phyloP scores from a whole-genome alignment of 2,329 filamentous ascomycete genomes.

The Aspergillus sp. region DNA sequence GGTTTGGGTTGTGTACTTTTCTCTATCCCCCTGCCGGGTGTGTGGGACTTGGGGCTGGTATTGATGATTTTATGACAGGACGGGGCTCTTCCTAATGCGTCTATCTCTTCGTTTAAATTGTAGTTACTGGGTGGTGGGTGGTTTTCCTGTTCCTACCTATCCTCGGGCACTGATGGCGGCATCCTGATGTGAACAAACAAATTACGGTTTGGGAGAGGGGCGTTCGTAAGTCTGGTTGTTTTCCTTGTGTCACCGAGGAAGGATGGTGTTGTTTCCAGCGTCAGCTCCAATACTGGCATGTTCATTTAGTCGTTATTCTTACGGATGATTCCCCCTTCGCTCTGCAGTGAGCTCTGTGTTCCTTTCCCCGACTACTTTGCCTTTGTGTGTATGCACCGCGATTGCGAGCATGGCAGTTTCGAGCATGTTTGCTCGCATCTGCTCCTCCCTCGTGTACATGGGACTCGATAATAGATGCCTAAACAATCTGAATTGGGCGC shows the following conservation, averaged over 20 bases:
- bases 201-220: slow-evolving; percentile 1
- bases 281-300: slow-evolving; percentile 2
- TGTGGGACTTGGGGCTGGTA: too few species aligned
- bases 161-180: slow-evolving; percentile 15
- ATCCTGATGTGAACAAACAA: slow-evolving; percentile 5
- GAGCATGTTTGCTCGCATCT: not conserved
- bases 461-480: slow-evolving; percentile 3
- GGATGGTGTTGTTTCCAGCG: slow-evolving; percentile 5
- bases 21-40: slow-evolving; percentile 16
- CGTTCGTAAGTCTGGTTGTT: slow-evolving; percentile 17
- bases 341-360: slow-evolving; percentile 17
- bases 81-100: slow-evolving; percentile 11
- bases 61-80: slow-evolving; percentile 4
- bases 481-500: slow-evolving; percentile 3
- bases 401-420: not conserved
- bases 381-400: not conserved
- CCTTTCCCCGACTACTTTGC: not conserved
- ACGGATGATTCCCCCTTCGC: slow-evolving; percentile 35
- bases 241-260: slow-evolving; percentile 7
- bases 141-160: slow-evolving; percentile 6
- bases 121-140: slow-evolving; percentile 23
- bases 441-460: slow-evolving; percentile 4
- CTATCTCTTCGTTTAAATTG: slow-evolving; percentile 22
- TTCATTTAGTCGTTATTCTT: slow-evolving; percentile 19
- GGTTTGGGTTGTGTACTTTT: not conserved